phyloP scores from a whole-genome alignment of 257 asterid species.

The Verbascum thapsus region DNA sequence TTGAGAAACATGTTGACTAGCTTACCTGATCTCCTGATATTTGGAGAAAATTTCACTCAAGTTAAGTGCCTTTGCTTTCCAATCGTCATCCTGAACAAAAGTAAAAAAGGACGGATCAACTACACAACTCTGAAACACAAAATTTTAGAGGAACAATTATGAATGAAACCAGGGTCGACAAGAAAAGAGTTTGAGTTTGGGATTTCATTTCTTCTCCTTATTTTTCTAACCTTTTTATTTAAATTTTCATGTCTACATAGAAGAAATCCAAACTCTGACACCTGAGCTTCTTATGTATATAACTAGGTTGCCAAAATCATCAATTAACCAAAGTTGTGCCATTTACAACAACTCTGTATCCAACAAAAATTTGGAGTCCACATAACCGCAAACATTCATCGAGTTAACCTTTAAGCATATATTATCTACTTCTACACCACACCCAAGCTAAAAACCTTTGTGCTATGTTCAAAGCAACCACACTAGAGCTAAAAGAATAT shows the following conservation, averaged over 20 bases:
- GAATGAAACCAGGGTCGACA: constrained; percentile 7
- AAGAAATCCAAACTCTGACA: background rate
- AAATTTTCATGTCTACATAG: background rate
- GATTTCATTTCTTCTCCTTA: background rate
- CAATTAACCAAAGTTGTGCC: constrained; percentile 10
- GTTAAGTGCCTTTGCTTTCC: constrained; percentile 61
- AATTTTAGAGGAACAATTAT: background rate
- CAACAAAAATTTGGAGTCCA: background rate
- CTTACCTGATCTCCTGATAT: constrained; percentile 59
- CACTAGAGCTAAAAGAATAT: background rate
- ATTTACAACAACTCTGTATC: background rate
- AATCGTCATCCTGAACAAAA: constrained; percentile 56
- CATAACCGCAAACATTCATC: background rate
- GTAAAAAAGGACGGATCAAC: constrained; percentile 23
- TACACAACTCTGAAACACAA: background rate
- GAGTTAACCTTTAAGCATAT: background rate
- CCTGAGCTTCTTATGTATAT: background rate
- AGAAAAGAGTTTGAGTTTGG: constrained; percentile 2
- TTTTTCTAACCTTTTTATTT: background rate
- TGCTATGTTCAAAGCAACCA: background rate
- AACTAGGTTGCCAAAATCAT: background rate
- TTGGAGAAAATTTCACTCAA: constrained; percentile 61
- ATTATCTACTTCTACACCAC: background rate
- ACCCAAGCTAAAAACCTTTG: background rate
- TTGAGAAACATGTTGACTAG: constrained; percentile 10